Conservation (phyloP, 2,329 filamentous ascomycete genomes). For the Beauveria asiatica region DNA sequence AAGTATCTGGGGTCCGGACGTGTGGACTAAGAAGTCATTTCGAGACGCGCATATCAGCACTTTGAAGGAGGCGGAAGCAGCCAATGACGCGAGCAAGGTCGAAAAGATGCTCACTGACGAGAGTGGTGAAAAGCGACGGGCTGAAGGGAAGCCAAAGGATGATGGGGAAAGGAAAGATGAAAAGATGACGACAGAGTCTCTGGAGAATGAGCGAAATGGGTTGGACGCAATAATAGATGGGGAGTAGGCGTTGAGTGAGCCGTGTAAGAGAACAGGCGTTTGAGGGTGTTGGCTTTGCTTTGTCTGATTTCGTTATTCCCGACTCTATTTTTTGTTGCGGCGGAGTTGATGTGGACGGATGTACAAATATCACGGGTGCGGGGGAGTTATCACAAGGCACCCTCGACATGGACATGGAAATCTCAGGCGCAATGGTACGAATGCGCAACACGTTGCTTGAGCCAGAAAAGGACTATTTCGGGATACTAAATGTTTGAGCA, state of each 20-base stretch:
- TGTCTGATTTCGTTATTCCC: neutral
- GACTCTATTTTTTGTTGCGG: neutral
- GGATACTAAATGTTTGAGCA: neutral
- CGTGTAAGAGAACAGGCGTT: constrained; percentile 10
- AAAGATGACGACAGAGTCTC: constrained; percentile 33
- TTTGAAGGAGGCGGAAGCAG: neutral
- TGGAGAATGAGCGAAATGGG: constrained; percentile 39
- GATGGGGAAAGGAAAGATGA: constrained; percentile 21
- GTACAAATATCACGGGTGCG: constrained; percentile 7
- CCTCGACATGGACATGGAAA: neutral
- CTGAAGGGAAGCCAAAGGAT: constrained; percentile 36
- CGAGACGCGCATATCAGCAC: neutral
- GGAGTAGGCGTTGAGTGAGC: constrained; percentile 21
- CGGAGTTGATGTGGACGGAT: neutral
- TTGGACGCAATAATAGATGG: constrained; percentile 37
- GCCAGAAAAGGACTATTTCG: neutral
- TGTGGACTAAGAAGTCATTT: constrained; percentile 32
- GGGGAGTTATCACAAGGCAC: neutral
- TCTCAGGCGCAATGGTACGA: neutral
- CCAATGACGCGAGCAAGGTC: constrained; percentile 32
- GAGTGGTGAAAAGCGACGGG: neutral
- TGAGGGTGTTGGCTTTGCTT: neutral
- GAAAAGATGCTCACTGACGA: constrained; percentile 20
- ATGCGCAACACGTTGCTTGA: neutral
- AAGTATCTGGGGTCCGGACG: constrained; percentile 40